Base-by-base conservation (phyloP, 2,329 filamentous ascomycete species). In the Ophiostoma sp. region DNA sequence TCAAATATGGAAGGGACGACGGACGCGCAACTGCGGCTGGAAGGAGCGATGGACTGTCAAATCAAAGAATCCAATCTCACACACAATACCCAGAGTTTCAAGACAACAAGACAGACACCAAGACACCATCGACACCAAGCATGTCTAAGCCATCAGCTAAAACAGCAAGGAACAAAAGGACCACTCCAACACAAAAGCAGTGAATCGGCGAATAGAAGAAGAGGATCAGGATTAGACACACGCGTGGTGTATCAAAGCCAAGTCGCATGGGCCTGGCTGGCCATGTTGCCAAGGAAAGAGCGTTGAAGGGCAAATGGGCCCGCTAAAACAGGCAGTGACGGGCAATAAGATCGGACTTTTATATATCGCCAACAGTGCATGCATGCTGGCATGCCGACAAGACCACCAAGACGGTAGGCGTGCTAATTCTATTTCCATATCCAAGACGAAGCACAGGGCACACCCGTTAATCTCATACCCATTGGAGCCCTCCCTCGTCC, bases 261-360 rank as follows among this genome's bases (percentile, higher is more conserved):
- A 55, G 49, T 7, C 55, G 55, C 55, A 38, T 40, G 67, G 27
- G 40, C 40, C 65, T 49, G 44, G 40, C 62, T 68, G 62, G 62
- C 63, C 41, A 52, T 55, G 62, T 49, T 65, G 66, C 62, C 66
- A 67, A 67, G 66, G 45, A 64, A 67, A 45, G 66, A 64, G 47
- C 66, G 60, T 58, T 63, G 44, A 44, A 52, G 55, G 66, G 60
- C 12, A 52, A 41, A 41, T 18, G 60, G 55, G 55, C 38, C 55
- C 6, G 5, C 55, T 27, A 18, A 38, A 40, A 60, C 55, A 60
- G 55, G 55, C 55, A 60, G 38, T 18, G 55, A 36, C 55, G 55
- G 38, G 55, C 45, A 49, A 49, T 14, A 45, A 3, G 14, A 49
- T 49, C 45, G 16, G 45, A 47, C 45, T 44, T 8, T 47, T 47